A percentile compares a stretch with the other conserved stretches of the same genome.
Conservation (phyloP, 1,284 basidiomycete species). For the Grifola frondosa region DNA sequence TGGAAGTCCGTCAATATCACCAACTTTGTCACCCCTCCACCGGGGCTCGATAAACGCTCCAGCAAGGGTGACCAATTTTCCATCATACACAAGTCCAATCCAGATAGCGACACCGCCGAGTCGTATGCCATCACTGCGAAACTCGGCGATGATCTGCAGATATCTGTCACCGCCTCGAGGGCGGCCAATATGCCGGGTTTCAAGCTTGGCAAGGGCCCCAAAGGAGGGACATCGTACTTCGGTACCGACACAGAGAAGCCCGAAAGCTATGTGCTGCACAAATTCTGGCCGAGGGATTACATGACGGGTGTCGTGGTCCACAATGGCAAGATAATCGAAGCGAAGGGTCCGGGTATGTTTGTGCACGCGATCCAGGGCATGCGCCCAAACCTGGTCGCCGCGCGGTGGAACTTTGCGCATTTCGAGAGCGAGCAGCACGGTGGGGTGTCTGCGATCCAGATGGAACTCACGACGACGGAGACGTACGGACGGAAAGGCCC, state of each 20-base stretch:
- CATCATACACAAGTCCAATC: constrained; percentile 67
- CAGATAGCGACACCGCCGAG: constrained; percentile 69
- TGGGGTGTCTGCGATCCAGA: constrained; percentile 86
- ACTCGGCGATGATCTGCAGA: constrained; percentile 77
- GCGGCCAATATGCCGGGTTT: constrained; percentile 78
- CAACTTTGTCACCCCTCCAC: constrained; percentile 78
- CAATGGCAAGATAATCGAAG: constrained; percentile 66
- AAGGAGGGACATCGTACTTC: constrained; percentile 91
- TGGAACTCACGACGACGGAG: constrained; percentile 92
- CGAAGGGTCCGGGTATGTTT: constrained; percentile 86
- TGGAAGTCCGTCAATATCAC: constrained; percentile 93
- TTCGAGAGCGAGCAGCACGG: constrained; percentile 76
- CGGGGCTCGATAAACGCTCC: constrained; percentile 81
- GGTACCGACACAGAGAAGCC: constrained; percentile 73
- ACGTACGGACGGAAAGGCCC: constrained; percentile 72
- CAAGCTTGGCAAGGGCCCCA: constrained; percentile 87
- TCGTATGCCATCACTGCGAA: constrained; percentile 82
- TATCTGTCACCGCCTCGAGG: constrained; percentile 75
- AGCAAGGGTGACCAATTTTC: constrained; percentile 91
- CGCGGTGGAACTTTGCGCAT: constrained; percentile 94
- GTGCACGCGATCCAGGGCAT: constrained; percentile 98
- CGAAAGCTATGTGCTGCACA: constrained; percentile 89
- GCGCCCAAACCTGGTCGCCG: constrained; percentile 92
- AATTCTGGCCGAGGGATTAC: constrained; percentile 82
- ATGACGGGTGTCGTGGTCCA: constrained; percentile 73